Base-by-base conservation (phyloP, 2,329 filamentous ascomycete genomes). In the Ophiobolus disseminans region DNA sequence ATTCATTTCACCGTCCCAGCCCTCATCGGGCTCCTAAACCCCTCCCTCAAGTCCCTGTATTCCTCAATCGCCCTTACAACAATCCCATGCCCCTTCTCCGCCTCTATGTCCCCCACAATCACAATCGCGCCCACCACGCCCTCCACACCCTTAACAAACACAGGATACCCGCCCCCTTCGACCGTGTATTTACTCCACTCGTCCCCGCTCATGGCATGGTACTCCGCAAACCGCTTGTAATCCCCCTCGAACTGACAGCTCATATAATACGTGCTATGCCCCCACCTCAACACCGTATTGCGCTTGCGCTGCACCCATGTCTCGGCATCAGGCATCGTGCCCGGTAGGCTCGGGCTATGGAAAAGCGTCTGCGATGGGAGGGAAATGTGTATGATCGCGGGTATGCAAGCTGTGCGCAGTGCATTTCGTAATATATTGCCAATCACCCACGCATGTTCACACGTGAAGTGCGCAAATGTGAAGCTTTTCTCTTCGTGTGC, bases 1-100 rank as follows among this genome's bases (percentile, higher is more conserved):
- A 57, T 58, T 70, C 65, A 71, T 58, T 70, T 72, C 45, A 69
- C 50, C 11, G 68, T 69, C 55, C 61, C 57, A 19, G 57, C 63
- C 25, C 69, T 53, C 68, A 68, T 66, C 3, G 69, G 69, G 40
- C 66, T 71, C 45, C 58, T 62, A 22, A 62, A 68, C 9, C 68
- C 69, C 20, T 72, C 69, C 25, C 68, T 55, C 46, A 72, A 48
- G 48, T 68, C 65, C 66, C 58, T 78, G 58, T 81, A 80, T 53
- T 83, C 81, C 59, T 78, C 78, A 32, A 91, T 78, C 1, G 84
- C 84, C 68, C 91, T 87, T 0, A 89, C 81, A 63, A 93, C 85
- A 28, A 91, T 82, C 7, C 84, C 84, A 72, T 94, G 90, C 70
- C 92, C 89, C 75, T 91, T 82, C 61, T 89, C 80, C 72, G 91